Evolutionary conservation across 441 rosid species (phyloP).

Genomic region (Eruca vesicaria): DNA sequence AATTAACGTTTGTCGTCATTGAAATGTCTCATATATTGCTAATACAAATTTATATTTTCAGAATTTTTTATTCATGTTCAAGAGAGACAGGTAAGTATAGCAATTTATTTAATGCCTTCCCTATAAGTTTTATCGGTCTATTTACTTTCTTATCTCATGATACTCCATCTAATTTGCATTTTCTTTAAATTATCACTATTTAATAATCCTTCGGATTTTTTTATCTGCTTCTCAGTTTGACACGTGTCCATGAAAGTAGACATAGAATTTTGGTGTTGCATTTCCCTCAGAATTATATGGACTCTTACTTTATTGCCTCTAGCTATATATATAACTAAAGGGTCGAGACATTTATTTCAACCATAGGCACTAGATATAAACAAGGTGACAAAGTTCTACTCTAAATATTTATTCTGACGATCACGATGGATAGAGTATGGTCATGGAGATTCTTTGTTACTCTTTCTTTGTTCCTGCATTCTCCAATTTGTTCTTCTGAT

Average conservation of each 20-base stretch:
- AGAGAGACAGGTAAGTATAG: slow-evolving; percentile 23
- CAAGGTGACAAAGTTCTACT: neutral
- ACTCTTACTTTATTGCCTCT: slow-evolving; percentile 10
- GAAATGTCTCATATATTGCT: neutral
- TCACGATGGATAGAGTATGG: slow-evolving; percentile 8
- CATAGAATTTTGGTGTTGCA: slow-evolving; percentile 23
- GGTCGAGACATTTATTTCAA: slow-evolving; percentile 12
- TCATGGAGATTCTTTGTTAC: slow-evolving; percentile 17
- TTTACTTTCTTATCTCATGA: slow-evolving; percentile 10
- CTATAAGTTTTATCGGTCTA: slow-evolving; percentile 35
- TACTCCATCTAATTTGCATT: slow-evolving; percentile 31
- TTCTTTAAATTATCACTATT: slow-evolving; percentile 22
- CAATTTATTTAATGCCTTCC: slow-evolving; percentile 6
- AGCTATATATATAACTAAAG: slow-evolving; percentile 15
- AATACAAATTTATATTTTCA: neutral
- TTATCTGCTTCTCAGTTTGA: neutral
- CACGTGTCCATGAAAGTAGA: slow-evolving; percentile 27
- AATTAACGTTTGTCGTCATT: slow-evolving; percentile 4
- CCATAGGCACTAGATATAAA: neutral
- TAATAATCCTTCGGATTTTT: neutral
- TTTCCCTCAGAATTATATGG: slow-evolving; percentile 33
- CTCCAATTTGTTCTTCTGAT: slow-evolving; percentile 21
- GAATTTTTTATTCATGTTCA: slow-evolving; percentile 20
- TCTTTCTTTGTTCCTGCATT: slow-evolving; percentile 19
- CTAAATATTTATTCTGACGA: neutral